A percentile compares a stretch with the other conserved stretches of the same genome.
Evolutionary conservation across 768 basidiomycete genomes (phyloP).

Genomic region (Piloderma croceum): DNA sequence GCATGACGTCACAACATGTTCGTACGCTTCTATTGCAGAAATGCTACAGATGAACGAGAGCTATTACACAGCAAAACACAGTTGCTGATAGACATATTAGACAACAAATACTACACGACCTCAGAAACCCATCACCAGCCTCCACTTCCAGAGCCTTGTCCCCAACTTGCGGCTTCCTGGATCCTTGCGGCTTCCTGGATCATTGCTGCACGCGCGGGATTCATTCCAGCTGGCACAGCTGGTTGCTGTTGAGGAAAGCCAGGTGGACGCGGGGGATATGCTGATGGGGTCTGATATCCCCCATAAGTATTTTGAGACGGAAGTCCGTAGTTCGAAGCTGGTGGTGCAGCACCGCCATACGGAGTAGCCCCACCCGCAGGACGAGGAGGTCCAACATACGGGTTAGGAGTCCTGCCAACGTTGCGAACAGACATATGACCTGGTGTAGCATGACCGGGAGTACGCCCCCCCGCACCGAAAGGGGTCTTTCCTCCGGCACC

Average conservation of each 20-base stretch:
- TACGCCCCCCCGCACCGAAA: slow-evolving; percentile 65
- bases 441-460: slow-evolving; percentile 71
- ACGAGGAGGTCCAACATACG: slow-evolving; percentile 50
- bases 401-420: slow-evolving; percentile 71
- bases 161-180: slow-evolving; percentile 8
- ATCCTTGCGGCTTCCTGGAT: slow-evolving; percentile 50
- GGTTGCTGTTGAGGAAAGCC: slow-evolving; percentile 37
- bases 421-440: slow-evolving; percentile 76
- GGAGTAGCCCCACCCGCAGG: slow-evolving; percentile 36
- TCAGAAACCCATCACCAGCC: slow-evolving; percentile 22
- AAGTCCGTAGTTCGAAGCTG: slow-evolving; percentile 21
- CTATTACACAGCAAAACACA: slow-evolving; percentile 4
- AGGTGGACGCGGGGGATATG: slow-evolving; percentile 20
- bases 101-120: slow-evolving; percentile 10
- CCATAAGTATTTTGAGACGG: slow-evolving; percentile 27
- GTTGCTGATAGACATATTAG: slow-evolving; percentile 9
- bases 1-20: neutral
- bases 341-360: slow-evolving; percentile 19
- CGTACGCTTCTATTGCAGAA: slow-evolving; percentile 1
- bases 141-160: slow-evolving; percentile 31
- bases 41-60: too few species aligned
- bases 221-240: slow-evolving; percentile 52
- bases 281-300: slow-evolving; percentile 37
- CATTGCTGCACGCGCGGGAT: slow-evolving; percentile 62
- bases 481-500: slow-evolving; percentile 72